phyloP scores from a whole-genome alignment of 139 green algal species.

The Micromonas commoda region DNA sequence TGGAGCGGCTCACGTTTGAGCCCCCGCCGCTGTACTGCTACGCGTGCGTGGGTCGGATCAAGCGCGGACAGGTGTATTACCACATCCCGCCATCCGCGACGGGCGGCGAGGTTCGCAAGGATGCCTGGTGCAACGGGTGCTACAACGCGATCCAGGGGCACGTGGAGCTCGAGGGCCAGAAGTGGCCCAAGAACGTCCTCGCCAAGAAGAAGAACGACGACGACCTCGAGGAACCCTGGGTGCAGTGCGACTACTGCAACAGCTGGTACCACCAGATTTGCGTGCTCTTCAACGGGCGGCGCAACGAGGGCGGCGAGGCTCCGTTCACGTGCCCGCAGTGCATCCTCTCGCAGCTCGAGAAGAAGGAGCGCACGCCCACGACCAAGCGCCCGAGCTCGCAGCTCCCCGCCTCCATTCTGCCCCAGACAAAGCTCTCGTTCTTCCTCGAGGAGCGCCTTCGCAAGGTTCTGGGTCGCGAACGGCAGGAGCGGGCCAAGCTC shows the following conservation, averaged over 20 bases:
- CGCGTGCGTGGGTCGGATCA: constrained; percentile 80
- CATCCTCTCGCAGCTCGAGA: constrained; percentile 54
- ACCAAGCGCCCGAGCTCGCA: constrained; percentile 71
- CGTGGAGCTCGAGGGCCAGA: constrained; percentile 50
- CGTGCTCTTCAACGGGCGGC: constrained; percentile 91
- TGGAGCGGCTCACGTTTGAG: constrained; percentile 84
- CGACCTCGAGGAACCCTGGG: constrained; percentile 73
- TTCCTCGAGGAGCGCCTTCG: constrained; percentile 55
- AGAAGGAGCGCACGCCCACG: constrained; percentile 27
- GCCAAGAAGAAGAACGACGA: constrained; percentile 91
- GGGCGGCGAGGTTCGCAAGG: constrained; percentile 38
- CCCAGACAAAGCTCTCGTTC: constrained; percentile 63
- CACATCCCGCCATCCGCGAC: neutral
- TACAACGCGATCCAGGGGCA: constrained; percentile 53
- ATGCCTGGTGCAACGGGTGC: constrained; percentile 79
- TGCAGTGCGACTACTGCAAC: constrained; percentile 92
- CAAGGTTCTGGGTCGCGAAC: constrained; percentile 44
- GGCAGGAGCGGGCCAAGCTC: constrained; percentile 36
- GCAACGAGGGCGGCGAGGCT: constrained; percentile 72
- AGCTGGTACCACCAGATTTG: constrained; percentile 95
- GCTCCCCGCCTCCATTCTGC: constrained; percentile 81
- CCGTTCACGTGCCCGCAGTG: constrained; percentile 91
- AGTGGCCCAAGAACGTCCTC: constrained; percentile 55
- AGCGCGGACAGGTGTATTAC: constrained; percentile 76
- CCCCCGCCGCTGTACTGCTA: constrained; percentile 89